Conservation (phyloP, 1,139 yeast genomes). For the Pneumocystis oryctolagi region DNA sequence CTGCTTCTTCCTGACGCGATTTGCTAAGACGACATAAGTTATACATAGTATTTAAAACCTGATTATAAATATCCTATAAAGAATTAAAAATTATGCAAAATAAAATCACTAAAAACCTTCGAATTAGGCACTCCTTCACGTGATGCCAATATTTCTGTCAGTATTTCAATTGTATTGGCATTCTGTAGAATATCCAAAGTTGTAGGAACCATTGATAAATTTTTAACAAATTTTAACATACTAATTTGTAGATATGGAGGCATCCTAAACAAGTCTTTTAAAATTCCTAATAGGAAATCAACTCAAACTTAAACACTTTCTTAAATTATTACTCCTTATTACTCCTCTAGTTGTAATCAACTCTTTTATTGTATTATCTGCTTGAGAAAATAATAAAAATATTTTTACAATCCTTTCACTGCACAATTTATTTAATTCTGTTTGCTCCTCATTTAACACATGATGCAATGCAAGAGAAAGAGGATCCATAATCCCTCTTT, state of each 20-base stretch:
- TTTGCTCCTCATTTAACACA: conserved; percentile 13
- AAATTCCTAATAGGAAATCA: conserved; percentile 9
- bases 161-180: conserved; percentile 22
- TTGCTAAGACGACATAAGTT: conserved; percentile 47
- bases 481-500: conserved; percentile 38
- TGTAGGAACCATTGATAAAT: conserved; percentile 21
- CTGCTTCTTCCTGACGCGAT: conserved; percentile 38
- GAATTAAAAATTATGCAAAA: conserved; percentile 4
- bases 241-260: conserved; percentile 15
- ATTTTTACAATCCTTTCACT: conserved; percentile 19
- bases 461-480: conserved; percentile 32
- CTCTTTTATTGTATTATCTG: conserved; percentile 23
- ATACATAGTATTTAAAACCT: conserved; percentile 26
- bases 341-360: conserved; percentile 17
- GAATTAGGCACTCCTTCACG: conserved; percentile 5
- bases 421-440: conserved; percentile 5
- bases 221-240: conserved; percentile 23
- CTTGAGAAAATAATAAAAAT: conserved; percentile 23
- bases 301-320: neutral
- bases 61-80: conserved; percentile 17
- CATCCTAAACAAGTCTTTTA: conserved; percentile 17
- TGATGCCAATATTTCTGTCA: conserved; percentile 16
- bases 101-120: conserved; percentile 1
- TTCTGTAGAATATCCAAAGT: conserved; percentile 20
- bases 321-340: conserved; percentile 5